Conservation (phyloP, 805 yeast genomes). For the Ogataea allantospora region DNA sequence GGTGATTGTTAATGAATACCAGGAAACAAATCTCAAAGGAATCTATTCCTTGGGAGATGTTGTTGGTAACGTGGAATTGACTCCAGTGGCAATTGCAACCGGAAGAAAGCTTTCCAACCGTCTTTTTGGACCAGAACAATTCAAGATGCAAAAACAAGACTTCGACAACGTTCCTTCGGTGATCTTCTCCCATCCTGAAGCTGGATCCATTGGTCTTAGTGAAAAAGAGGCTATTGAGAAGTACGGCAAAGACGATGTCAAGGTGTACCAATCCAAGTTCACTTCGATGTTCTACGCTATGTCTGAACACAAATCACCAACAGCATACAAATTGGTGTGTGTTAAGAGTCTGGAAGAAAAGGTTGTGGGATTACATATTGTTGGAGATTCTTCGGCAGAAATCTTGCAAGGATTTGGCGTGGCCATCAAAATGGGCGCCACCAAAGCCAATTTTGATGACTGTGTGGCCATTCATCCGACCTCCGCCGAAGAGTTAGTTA, state of each 20-base stretch:
- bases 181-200: slow-evolving; percentile 98
- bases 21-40: slow-evolving; percentile 68
- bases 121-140: slow-evolving; percentile 76
- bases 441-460: slow-evolving; percentile 90
- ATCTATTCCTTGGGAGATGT: slow-evolving; percentile 92
- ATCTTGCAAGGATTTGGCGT: slow-evolving; percentile 98
- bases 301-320: slow-evolving; percentile 78
- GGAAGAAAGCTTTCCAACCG: slow-evolving; percentile 94
- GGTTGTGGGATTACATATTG: slow-evolving; percentile 91
- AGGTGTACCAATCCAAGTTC: slow-evolving; percentile 79
- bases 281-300: slow-evolving; percentile 93
- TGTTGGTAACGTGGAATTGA: slow-evolving; percentile 86
- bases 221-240: slow-evolving; percentile 74
- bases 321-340: slow-evolving; percentile 78
- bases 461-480: slow-evolving; percentile 99
- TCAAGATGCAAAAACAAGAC: slow-evolving; percentile 76
- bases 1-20: slow-evolving; percentile 82
- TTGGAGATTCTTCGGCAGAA: slow-evolving; percentile 90
- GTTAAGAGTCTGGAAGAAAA: slow-evolving; percentile 76
- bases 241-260: slow-evolving; percentile 78
- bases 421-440: slow-evolving; percentile 98
- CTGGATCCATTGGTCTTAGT: slow-evolving; percentile 87
- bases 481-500: slow-evolving; percentile 95
- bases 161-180: slow-evolving; percentile 87
- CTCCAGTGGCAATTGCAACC: slow-evolving; percentile 98